Base-by-base conservation (phyloP, 2,329 filamentous ascomycete species). In the Akanthomyces uredinophilus region DNA sequence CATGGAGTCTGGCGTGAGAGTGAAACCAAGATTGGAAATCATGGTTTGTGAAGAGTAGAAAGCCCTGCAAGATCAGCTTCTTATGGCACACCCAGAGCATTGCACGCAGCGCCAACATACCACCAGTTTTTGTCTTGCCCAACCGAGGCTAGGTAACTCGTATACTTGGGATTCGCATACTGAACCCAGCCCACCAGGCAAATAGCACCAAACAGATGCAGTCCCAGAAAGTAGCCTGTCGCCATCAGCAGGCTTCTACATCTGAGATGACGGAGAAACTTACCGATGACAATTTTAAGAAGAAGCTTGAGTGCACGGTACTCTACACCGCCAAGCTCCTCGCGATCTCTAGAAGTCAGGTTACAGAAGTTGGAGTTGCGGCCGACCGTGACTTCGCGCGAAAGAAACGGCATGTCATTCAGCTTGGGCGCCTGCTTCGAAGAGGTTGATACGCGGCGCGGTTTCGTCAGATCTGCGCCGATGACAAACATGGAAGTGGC, bases 1-100 rank as follows among this genome's bases (percentile, higher is more conserved):
- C 80, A 83, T 82, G 2, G 81, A 83, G 59, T 83, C 80, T 0
- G 83, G 80, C 0, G 83, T 81, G 10, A 85, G 73, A 0, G 81
- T 82, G 61, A 83, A 79, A 24, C 83, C 83, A 5, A 84, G 74
- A 63, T 85, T 85, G 59, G 27, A 29, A 29, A 29, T 29, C 27
- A 29, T 29, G 27, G 27, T 29, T 29, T 29, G 27, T 29, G 27
- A 29, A 29, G 27, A 29, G 27, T 29, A 29, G 6, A 29, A 29
- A 6, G 27, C 27, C 27, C 27, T 29, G 6, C 27, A 6, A 29
- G 27, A 6, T 29, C 27, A 29, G 27, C 27, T 5, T 29, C 6
- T 29, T 29, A 6, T 4, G 27, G 27, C 6, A 5, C 27, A 6
- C 27, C 27, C 2, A 6, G 27, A 6, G 6, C 4, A 6, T 5